Evolutionary conservation across 192 early-diverging fungal genomes (phyloP), one percentile per base, ranked within the genome.

Genomic region (Gigaspora rosea): DNA sequence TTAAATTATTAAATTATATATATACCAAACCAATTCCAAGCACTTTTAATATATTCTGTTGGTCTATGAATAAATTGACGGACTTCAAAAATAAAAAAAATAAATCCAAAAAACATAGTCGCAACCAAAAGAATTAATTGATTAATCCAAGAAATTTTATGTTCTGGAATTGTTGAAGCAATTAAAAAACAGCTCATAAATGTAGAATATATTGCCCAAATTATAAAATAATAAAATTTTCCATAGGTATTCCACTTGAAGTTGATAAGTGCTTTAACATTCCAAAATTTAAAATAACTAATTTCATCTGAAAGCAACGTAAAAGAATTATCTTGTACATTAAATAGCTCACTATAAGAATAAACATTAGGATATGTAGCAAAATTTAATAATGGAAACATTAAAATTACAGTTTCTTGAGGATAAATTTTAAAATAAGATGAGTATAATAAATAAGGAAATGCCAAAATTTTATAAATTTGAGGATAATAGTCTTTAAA

Each of bases 21-120:
- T 27, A 27, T 62, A 62, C 59, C 59, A 27, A 62, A 62, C 13
- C 20, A 62, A 62, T 62, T 62, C 59, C 59, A 62, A 4, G 32
- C 1, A 32, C 32, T 32, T 27, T 22, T 27, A 8, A 62, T 12
- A 62, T 62, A 62, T 22, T 0, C 3, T 33, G 0, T 33, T 11
- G 1, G 22, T 3, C 10, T 9, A 9, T 13, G 32, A 12, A 62
- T 11, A 62, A 62, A 62, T 62, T 62, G 59, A 13, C 32, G n/a
- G 22, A 62, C 13, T 62, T 62, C 59, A 32, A 27, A 27, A 12
- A 12, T 2, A 3, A 62, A 32, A 62, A 9, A 10, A 22, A 62
- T 11, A 27, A 62, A 62, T 32, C 59, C 59, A 62, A 62, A 3
- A 12, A 3, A 11, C 33, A 62, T 62, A 12, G 20, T 22, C 0